Evolutionary conservation across 2,329 filamentous ascomycete genomes (phyloP).

Genomic region (Lachnellula arida): DNA sequence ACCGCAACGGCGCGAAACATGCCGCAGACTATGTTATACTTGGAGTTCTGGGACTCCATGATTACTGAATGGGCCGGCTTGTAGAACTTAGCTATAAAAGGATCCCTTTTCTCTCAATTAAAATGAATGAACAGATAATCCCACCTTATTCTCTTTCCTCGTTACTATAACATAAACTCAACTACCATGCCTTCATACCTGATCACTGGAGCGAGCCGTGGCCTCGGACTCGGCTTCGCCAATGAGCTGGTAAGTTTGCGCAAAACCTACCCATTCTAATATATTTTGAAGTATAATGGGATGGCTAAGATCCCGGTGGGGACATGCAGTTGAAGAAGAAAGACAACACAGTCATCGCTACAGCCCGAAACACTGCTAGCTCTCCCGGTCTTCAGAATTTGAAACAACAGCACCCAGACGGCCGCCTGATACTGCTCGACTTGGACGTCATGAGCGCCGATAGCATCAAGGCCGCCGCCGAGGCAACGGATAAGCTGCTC

Average conservation of each 20-base stretch:
- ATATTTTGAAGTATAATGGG: too few relatives aligned
- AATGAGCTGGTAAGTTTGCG: constrained; percentile 17
- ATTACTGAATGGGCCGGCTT: too few relatives aligned
- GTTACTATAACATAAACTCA: neutral
- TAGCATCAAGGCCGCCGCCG: constrained; percentile 7
- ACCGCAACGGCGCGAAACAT: too few relatives aligned
- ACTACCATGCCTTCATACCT: constrained; percentile 14
- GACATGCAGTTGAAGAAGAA: constrained; percentile 2
- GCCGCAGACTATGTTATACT: too few relatives aligned
- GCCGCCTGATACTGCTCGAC: neutral
- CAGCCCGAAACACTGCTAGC: constrained; percentile 15
- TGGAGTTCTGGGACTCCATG: too few relatives aligned
- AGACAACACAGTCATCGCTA: constrained; percentile 20
- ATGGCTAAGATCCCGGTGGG: too few relatives aligned
- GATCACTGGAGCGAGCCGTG: constrained; percentile 23
- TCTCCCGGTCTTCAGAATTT: constrained; percentile 15
- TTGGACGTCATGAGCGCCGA: too few relatives aligned
- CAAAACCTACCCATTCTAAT: neutral
- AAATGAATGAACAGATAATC: too few relatives aligned
- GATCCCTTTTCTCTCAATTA: too few relatives aligned
- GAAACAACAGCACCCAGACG: constrained; percentile 8
- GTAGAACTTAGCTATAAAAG: too few relatives aligned
- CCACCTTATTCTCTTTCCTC: too few relatives aligned
- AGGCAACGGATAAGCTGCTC: constrained; percentile 10
- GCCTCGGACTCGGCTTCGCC: constrained; percentile 22